phyloP scores from a whole-genome alignment of 2,329 filamentous ascomycete species.

The Botryotinia narcissicola region DNA sequence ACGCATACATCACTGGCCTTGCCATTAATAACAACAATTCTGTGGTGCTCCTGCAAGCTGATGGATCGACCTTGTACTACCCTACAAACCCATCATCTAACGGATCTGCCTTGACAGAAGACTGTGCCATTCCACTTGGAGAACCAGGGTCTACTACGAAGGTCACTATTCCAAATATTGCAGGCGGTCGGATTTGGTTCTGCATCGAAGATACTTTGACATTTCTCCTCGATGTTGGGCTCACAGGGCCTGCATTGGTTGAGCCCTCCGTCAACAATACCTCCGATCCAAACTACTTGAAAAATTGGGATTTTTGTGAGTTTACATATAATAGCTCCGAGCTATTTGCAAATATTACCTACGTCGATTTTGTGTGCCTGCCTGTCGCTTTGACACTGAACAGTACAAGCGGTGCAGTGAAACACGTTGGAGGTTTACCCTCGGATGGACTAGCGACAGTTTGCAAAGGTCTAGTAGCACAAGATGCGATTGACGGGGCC shows the following conservation, averaged over 20 bases:
- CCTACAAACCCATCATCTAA: constrained; percentile 56
- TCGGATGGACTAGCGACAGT: constrained; percentile 55
- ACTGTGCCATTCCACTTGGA: constrained; percentile 66
- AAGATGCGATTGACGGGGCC: constrained; percentile 53
- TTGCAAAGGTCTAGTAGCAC: constrained; percentile 52
- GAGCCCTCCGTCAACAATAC: constrained; percentile 72
- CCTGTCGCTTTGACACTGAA: constrained; percentile 56
- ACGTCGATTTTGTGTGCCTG: constrained; percentile 70
- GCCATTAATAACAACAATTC: constrained; percentile 58
- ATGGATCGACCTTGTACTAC: constrained; percentile 64
- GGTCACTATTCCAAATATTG: constrained; percentile 66
- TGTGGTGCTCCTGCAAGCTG: constrained; percentile 62
- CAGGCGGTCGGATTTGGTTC: constrained; percentile 72
- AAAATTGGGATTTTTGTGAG: constrained; percentile 66
- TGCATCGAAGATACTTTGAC: constrained; percentile 57
- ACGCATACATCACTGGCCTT: constrained; percentile 68
- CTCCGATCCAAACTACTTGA: constrained; percentile 58
- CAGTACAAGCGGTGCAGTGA: constrained; percentile 42
- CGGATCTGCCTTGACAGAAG: constrained; percentile 50
- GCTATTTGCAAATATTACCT: constrained; percentile 66
- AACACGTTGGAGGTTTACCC: constrained; percentile 54
- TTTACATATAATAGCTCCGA: constrained; percentile 62
- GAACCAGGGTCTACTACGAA: constrained; percentile 56
- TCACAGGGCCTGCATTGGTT: constrained; percentile 65
- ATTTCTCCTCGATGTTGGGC: constrained; percentile 65